Conservation (phyloP, 2,329 filamentous ascomycete species). For the Pseudogymnoascus sp. region DNA sequence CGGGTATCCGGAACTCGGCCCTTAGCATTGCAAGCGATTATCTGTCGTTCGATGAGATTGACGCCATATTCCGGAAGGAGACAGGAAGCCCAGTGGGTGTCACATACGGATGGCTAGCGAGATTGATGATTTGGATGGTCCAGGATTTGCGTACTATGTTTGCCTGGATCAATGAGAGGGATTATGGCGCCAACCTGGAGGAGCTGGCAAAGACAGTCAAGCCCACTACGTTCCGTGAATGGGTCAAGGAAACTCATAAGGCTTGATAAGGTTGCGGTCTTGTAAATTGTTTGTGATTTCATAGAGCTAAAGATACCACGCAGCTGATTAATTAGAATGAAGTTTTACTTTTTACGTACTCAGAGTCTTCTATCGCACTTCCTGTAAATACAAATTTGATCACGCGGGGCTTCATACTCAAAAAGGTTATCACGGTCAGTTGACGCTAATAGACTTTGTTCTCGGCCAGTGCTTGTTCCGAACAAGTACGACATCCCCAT, state of each 20-base stretch:
- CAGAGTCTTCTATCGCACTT: no score
- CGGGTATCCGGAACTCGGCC: slow-evolving; percentile 27
- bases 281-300: not conserved
- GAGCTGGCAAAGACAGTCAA: slow-evolving; percentile 26
- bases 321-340: not conserved
- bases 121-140: slow-evolving; percentile 18
- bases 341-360: not conserved
- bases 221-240: slow-evolving; percentile 1
- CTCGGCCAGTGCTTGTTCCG: not conserved
- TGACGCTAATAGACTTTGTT: no score
- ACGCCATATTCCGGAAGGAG: slow-evolving; percentile 24
- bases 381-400: not conserved
- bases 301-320: not conserved
- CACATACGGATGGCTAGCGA: slow-evolving; percentile 22
- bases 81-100: slow-evolving; percentile 22
- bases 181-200: slow-evolving; percentile 28
- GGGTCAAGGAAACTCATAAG: not conserved
- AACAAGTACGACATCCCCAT: not conserved
- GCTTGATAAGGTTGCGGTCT: not conserved
- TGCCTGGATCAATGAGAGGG: slow-evolving; percentile 22
- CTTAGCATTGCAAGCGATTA: slow-evolving; percentile 39
- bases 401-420: no score
- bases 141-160: slow-evolving; percentile 25
- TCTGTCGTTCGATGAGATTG: slow-evolving; percentile 29
- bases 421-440: no score